A percentile compares a stretch with the other conserved stretches of the same genome.
Conservation (phyloP, 352 stramenopile genomes). For the Phytophthora sp. region DNA sequence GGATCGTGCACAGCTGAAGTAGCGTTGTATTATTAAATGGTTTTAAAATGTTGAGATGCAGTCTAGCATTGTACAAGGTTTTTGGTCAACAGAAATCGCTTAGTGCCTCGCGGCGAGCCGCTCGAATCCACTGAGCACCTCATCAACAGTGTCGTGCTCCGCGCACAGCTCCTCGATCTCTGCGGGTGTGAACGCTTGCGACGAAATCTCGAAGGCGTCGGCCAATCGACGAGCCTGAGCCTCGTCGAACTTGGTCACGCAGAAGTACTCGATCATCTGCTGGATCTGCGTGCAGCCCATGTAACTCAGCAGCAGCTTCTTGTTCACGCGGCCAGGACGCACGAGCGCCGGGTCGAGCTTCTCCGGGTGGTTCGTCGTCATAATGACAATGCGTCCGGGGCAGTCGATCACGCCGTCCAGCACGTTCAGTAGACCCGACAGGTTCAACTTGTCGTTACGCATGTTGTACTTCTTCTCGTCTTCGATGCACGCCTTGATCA, state of each 20-base stretch:
- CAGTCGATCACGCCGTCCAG: slow-evolving; percentile 91
- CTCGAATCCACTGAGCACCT: slow-evolving; percentile 43
- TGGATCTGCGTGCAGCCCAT: slow-evolving; percentile 51
- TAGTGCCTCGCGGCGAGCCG: slow-evolving; percentile 10
- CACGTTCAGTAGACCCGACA: slow-evolving; percentile 88
- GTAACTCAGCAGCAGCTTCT: slow-evolving; percentile 77
- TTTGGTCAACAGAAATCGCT: not conserved
- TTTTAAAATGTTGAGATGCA: no score
- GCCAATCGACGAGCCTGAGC: slow-evolving; percentile 7
- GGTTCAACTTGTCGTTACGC: slow-evolving; percentile 60
- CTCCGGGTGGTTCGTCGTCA: slow-evolving; percentile 94
- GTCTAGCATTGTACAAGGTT: no score
- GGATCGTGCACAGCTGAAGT: no score
- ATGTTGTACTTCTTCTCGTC: slow-evolving; percentile 33
- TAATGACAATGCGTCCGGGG: slow-evolving; percentile 89
- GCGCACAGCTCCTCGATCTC: slow-evolving; percentile 65
- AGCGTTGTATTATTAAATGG: no score
- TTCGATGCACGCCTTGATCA: slow-evolving; percentile 40
- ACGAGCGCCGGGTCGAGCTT: slow-evolving; percentile 91
- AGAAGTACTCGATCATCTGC: slow-evolving; percentile 79
- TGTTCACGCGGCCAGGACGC: slow-evolving; percentile 89
- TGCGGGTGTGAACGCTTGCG: slow-evolving; percentile 46
- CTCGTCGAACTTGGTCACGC: slow-evolving; percentile 26
- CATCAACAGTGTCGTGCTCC: slow-evolving; percentile 46
- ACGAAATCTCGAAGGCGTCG: slow-evolving; percentile 17